phyloP scores from a whole-genome alignment of 1,284 basidiomycete species.

The Cutaneotrichosporon cavernicola region DNA sequence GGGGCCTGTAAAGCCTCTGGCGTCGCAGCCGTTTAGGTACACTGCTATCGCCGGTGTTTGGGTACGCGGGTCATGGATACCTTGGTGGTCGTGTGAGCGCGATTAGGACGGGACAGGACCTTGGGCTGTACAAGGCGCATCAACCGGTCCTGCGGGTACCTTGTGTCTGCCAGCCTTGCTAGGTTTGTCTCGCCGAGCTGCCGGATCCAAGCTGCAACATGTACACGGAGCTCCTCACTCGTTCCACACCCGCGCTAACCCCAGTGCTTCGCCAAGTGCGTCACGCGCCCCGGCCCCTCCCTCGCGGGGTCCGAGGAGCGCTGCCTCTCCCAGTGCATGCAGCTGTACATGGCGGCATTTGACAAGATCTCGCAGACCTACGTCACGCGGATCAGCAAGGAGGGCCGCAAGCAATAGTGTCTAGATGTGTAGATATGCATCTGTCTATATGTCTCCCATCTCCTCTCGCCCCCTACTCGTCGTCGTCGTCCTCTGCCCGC shows the following conservation, averaged over 20 bases:
- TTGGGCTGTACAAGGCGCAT: too few species aligned
- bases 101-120: too few species aligned
- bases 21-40: too few species aligned
- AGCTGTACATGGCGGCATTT: constrained; percentile 53
- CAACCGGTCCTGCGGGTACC: too few species aligned
- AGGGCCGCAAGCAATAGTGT: constrained; percentile 26
- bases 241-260: constrained; percentile 8
- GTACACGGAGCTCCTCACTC: background rate
- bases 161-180: too few species aligned
- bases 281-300: constrained; percentile 44
- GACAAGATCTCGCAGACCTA: constrained; percentile 52
- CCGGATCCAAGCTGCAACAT: background rate
- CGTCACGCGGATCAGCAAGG: constrained; percentile 47
- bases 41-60: too few species aligned
- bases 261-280: constrained; percentile 53
- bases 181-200: background rate
- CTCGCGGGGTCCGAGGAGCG: constrained; percentile 49
- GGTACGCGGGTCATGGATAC: too few species aligned
- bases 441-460: background rate
- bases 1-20: too few species aligned
- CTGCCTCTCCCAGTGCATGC: constrained; percentile 52
- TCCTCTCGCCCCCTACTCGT: constrained; percentile 6
- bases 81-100: too few species aligned
- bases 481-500: constrained; percentile 57
- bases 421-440: constrained; percentile 2